Evolutionary conservation across 495 filamentous ascomycete species (phyloP), one percentile per base, ranked within the genome.

Genomic region (Aspergillus bridgeri): DNA sequence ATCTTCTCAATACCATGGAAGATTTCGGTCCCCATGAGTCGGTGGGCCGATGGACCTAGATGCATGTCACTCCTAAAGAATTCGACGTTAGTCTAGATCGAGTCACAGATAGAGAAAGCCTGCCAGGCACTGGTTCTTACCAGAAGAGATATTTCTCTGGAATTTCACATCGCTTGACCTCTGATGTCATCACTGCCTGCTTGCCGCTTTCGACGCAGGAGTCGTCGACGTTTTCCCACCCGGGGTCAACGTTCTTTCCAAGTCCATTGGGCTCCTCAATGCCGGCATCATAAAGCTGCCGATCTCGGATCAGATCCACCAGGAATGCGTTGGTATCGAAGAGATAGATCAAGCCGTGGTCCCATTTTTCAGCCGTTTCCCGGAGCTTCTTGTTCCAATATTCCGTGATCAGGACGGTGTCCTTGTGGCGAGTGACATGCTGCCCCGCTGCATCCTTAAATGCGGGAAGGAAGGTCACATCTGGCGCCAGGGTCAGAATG

Each of bases 61-160:
- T 77, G 73, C 69, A 81, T 79, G 19, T 81, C 74, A 61, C 83
- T 74, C 80, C 81, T 83, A 66, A 45, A 24, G 38, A 43, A 24
- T 47, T 46, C 44, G 47, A 9, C 4, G 56, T 60, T 45, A 62
- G 57, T 54, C 51, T 65, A 56, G 61, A 45, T 51, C 44, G 27
- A 59, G 19, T 51, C 53, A 42, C 25, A 20, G 19, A 22, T 33
- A 18, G n/a, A 23, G 42, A 58, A 48, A 46, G 23, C 25, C 23
- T 55, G 51, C 47, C 20, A 11, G 33, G 20, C 27, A 27, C 38
- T 45, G 22, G 25, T 18, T 62, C 73, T 69, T 69, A 81, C 81
- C 79, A 81, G 65, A 83, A 81, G 27, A 82, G 70, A 65, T 75
- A 82, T 52, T 71, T 77, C 8, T 78, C 71, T 3, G 79, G 81